A percentile compares a stretch with the other conserved stretches of the same genome.
Conservation (phyloP, 306 rosid genomes). For the Dalbergia cultrata region DNA sequence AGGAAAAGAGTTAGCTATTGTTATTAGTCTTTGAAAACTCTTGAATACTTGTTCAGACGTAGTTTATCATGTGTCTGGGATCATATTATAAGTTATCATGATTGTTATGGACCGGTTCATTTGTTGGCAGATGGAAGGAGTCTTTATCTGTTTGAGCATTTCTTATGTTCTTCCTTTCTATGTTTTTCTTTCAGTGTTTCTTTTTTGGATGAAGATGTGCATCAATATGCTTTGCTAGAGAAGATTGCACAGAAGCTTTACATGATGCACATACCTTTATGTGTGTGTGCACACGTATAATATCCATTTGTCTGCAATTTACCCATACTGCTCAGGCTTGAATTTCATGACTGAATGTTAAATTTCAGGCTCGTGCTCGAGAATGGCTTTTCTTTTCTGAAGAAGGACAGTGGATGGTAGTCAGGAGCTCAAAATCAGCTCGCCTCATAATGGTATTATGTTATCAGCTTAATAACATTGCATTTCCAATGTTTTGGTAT, state of each 20-base stretch:
- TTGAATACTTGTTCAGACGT: not conserved
- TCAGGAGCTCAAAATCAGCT: slow-evolving; percentile 89
- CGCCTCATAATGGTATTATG: slow-evolving; percentile 85
- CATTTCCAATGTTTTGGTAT: slow-evolving; percentile 5
- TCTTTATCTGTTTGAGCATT: slow-evolving; percentile 5
- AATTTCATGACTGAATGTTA: slow-evolving; percentile 45
- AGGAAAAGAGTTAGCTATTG: too few relatives aligned
- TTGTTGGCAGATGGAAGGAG: not conserved
- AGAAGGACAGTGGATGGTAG: slow-evolving; percentile 99
- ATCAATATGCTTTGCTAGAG: not conserved
- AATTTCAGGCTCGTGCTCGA: slow-evolving; percentile 76
- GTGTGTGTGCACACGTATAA: too few relatives aligned
- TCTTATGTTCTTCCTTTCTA: slow-evolving; percentile 14
- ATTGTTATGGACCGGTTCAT: not conserved
- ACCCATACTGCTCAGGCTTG: slow-evolving; percentile 14
- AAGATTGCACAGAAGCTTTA: not conserved
- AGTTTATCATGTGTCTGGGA: not conserved
- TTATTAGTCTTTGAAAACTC: too few relatives aligned
- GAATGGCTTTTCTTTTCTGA: slow-evolving; percentile 97
- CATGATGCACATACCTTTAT: not conserved
- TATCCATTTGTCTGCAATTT: not conserved
- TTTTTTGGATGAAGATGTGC: slow-evolving; percentile 11
- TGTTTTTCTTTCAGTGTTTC: not conserved
- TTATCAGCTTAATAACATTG: slow-evolving; percentile 14
- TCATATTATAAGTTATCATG: not conserved